These are phyloP conservation scores for Fusarium hostae DNA, from an alignment of 2,329 filamentous ascomycete species.

Conservation along the genomic window DNA sequence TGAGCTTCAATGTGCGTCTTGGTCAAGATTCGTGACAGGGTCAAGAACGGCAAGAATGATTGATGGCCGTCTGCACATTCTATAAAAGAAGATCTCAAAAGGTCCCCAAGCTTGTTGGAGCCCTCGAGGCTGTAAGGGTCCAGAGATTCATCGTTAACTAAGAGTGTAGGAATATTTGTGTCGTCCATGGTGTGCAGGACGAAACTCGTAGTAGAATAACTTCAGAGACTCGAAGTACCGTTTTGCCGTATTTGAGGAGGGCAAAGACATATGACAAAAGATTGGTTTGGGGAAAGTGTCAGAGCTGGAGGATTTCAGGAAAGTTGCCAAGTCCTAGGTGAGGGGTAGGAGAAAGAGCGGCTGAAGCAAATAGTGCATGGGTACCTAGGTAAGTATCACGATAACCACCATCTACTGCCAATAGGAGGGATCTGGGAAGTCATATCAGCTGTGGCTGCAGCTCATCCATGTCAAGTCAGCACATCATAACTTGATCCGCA, in stretches of 20 bases:
- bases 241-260: neutral
- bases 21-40: neutral
- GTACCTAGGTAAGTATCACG: neutral
- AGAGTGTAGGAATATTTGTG: neutral
- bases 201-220: neutral
- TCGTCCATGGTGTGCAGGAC: neutral
- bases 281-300: no score
- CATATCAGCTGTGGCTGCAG: neutral
- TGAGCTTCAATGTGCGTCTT: neutral
- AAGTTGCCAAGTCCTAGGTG: neutral
- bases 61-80: no score
- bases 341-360: neutral
- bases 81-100: neutral
- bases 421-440: neutral
- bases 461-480: neutral
- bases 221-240: neutral
- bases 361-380: neutral
- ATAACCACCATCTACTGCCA: neutral
- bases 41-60: neutral
- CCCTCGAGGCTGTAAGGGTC: neutral
- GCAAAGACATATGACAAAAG: neutral
- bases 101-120: neutral
- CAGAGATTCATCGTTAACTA: rapidly evolving
- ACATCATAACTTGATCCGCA: neutral
- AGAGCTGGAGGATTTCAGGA: rapidly evolving